phyloP scores from a whole-genome alignment of 805 yeast genomes.

The Ogataea glucozyma region DNA sequence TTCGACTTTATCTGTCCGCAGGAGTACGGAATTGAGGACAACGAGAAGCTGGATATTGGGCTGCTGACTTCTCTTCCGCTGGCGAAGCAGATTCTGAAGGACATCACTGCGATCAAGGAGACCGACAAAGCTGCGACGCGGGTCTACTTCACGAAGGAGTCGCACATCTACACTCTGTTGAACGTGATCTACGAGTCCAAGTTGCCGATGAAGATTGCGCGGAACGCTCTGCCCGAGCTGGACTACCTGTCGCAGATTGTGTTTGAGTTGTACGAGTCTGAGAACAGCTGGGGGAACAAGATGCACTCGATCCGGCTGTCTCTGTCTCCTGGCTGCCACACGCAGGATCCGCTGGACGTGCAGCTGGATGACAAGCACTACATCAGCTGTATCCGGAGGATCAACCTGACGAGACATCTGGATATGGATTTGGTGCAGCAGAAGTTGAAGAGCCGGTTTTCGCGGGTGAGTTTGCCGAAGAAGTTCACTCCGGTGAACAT shows the following conservation, averaged over 20 bases:
- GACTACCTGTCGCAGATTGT: slow-evolving; percentile 94
- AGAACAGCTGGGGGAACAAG: slow-evolving; percentile 63
- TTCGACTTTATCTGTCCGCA: slow-evolving; percentile 98
- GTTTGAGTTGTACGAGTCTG: slow-evolving; percentile 89
- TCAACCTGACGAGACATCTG: slow-evolving; percentile 86
- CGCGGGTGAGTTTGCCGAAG: slow-evolving; percentile 87
- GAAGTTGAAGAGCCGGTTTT: slow-evolving; percentile 75
- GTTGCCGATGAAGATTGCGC: slow-evolving; percentile 90
- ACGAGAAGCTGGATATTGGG: slow-evolving; percentile 95
- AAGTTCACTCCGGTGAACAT: slow-evolving; percentile 87
- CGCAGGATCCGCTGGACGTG: slow-evolving; percentile 96
- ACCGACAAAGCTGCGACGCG: slow-evolving; percentile 82
- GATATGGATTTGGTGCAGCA: slow-evolving; percentile 88
- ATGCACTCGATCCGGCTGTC: slow-evolving; percentile 88
- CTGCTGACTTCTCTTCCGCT: slow-evolving; percentile 89
- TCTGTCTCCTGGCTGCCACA: slow-evolving; percentile 97
- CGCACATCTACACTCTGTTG: slow-evolving; percentile 90
- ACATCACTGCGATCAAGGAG: slow-evolving; percentile 75
- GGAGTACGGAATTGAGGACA: slow-evolving; percentile 95
- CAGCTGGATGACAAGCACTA: slow-evolving; percentile 95
- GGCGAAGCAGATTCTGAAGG: slow-evolving; percentile 81
- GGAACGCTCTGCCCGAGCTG: slow-evolving; percentile 94
- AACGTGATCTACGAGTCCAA: slow-evolving; percentile 91
- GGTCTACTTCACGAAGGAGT: slow-evolving; percentile 93
- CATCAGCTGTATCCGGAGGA: slow-evolving; percentile 91